Conservation (phyloP, 1,284 basidiomycete species). For the Ceratobasidium sp. region DNA sequence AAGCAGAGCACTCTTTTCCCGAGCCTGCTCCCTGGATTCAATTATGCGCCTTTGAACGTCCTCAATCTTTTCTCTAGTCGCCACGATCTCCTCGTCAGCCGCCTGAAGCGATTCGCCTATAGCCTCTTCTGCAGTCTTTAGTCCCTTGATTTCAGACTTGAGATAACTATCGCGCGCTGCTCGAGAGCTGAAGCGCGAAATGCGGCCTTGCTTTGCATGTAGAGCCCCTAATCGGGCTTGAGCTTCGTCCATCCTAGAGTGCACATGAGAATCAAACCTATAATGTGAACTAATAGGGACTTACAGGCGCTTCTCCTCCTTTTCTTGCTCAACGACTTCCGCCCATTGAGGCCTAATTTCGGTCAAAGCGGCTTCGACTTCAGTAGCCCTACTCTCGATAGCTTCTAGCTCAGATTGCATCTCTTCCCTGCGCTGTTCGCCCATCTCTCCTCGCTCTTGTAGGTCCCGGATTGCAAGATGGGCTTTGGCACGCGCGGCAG, state of each 20-base stretch:
- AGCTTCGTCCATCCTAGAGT: constrained; percentile 67
- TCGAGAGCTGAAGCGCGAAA: constrained; percentile 82
- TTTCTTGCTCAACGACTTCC: constrained; percentile 61
- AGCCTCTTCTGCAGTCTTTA: constrained; percentile 56
- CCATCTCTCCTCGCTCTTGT: constrained; percentile 67
- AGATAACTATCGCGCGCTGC: constrained; percentile 83
- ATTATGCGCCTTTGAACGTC: constrained; percentile 67
- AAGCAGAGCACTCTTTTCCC: constrained; percentile 75
- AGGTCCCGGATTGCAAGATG: constrained; percentile 70
- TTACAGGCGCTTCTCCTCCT: constrained; percentile 64
- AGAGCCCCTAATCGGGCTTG: constrained; percentile 73
- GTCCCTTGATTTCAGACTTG: constrained; percentile 71
- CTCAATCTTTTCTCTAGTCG: constrained; percentile 56
- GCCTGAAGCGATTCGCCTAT: constrained; percentile 61
- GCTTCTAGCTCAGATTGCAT: constrained; percentile 70
- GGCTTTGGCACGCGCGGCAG: constrained; percentile 23
- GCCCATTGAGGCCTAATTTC: constrained; percentile 73
- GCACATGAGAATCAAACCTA: background rate
- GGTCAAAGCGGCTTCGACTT: constrained; percentile 68
- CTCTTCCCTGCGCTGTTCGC: constrained; percentile 55
- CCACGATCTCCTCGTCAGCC: constrained; percentile 56
- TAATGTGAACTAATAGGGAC: constrained; percentile 30
- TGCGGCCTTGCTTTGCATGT: constrained; percentile 87
- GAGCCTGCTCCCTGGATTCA: constrained; percentile 70
- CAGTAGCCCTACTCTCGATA: constrained; percentile 65